phyloP scores from a whole-genome alignment of 2,329 filamentous ascomycete species.

The Tolypocladium tropicale region DNA sequence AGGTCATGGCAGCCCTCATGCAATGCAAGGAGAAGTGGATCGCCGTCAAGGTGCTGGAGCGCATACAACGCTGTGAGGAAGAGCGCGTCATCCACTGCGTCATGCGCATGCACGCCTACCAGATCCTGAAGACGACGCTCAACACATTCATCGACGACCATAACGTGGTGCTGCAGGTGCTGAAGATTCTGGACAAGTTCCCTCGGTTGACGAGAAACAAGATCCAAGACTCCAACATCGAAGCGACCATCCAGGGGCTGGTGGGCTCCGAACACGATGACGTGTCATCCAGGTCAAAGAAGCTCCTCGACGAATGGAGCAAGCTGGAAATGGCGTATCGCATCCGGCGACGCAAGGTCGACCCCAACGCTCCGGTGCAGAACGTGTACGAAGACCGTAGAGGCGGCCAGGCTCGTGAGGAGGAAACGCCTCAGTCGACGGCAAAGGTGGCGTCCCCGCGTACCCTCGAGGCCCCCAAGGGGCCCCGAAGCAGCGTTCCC shows the following conservation, averaged over 20 bases:
- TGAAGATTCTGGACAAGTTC: slow-evolving; percentile 81
- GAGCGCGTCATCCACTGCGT: slow-evolving; percentile 81
- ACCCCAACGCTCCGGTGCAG: slow-evolving; percentile 50
- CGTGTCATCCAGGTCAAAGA: slow-evolving; percentile 60
- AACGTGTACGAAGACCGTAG: slow-evolving; percentile 57
- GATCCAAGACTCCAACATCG: slow-evolving; percentile 92
- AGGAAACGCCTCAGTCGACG: slow-evolving; percentile 24
- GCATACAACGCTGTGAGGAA: slow-evolving; percentile 79
- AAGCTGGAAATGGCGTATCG: slow-evolving; percentile 85
- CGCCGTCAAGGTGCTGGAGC: slow-evolving; percentile 82
- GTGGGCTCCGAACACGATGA: slow-evolving; percentile 59
- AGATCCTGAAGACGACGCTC: slow-evolving; percentile 81
- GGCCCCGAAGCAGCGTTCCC: slow-evolving; percentile 48
- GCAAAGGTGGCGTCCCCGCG: slow-evolving; percentile 32
- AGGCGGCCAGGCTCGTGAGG: slow-evolving; percentile 28
- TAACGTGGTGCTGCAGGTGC: slow-evolving; percentile 80
- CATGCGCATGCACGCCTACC: slow-evolving; percentile 94
- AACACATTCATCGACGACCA: slow-evolving; percentile 79
- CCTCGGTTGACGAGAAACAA: slow-evolving; percentile 93
- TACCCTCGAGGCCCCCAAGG: slow-evolving; percentile 44
- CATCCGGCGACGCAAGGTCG: slow-evolving; percentile 81
- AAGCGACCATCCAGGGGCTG: slow-evolving; percentile 64
- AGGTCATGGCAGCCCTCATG: slow-evolving; percentile 93
- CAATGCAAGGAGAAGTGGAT: slow-evolving; percentile 99
- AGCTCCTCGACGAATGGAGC: slow-evolving; percentile 75